Percentiles rank a stretch among this genome's conserved stretches.
These are phyloP conservation scores for Tetrapyrgos nigripes DNA, from an alignment of 1,284 basidiomycete genomes.

Conservation along the genomic window DNA sequence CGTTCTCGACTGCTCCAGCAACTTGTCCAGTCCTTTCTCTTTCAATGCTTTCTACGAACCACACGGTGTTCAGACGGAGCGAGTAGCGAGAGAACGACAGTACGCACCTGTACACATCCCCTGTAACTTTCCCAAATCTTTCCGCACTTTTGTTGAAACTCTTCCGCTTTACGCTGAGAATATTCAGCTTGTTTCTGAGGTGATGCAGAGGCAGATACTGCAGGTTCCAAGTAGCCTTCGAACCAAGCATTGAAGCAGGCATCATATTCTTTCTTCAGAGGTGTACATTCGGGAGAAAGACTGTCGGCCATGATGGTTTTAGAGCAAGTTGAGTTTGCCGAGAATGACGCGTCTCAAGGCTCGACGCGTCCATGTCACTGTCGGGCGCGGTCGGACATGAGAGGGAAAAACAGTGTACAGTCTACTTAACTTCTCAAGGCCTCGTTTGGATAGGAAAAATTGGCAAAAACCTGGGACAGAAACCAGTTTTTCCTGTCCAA, in stretches of 20 bases:
- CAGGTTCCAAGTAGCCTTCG: conserved; percentile 90
- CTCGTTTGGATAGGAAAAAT: too few species aligned
- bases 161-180: conserved; percentile 68
- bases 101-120: conserved; percentile 70
- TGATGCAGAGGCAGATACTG: conserved; percentile 49
- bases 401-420: too few species aligned
- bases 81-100: neutral
- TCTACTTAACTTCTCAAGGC: too few species aligned
- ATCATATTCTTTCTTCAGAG: conserved; percentile 90
- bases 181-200: conserved; percentile 52
- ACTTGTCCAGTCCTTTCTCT: conserved; percentile 75
- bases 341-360: neutral
- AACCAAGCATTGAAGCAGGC: conserved; percentile 97
- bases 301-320: conserved; percentile 65
- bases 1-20: conserved; percentile 81
- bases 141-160: conserved; percentile 87
- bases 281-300: conserved; percentile 84
- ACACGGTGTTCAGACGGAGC: too few species aligned
- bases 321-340: neutral
- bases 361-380: too few species aligned
- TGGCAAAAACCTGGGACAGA: too few species aligned
- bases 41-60: conserved; percentile 77
- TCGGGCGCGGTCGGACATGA: too few species aligned
- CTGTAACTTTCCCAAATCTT: conserved; percentile 82
- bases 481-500: too few species aligned